Evolutionary conservation across 1,284 basidiomycete species (phyloP), one percentile per base, ranked within the genome.

Genomic region (Spongispora temasekensis): DNA sequence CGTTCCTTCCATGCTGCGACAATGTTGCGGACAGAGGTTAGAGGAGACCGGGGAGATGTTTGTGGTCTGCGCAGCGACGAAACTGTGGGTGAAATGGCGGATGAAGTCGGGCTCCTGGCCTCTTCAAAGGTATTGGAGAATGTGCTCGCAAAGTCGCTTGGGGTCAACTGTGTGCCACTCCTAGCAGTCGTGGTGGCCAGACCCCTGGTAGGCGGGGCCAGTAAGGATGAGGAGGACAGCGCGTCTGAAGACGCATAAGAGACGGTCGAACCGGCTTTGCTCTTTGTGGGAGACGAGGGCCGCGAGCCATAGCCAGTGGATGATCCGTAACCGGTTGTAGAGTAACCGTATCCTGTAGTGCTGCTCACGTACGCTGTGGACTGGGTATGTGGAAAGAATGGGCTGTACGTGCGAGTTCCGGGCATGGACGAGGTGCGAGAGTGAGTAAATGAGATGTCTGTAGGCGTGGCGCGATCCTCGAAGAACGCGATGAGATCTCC

Each of bases 1-100:
- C 83, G 83, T 64, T 87, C 87, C 71, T 89, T 91, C 91, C 91
- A 94, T 4, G 88, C 81, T 0, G 87, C 84, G 13, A 95, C 88
- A 61, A 94, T 88, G 64, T 90, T 93, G 28, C 89, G 82, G 34
- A 94, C 89, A 13, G 87, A 87, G 1, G 84, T 79, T 17, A 91
- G 77, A 2, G 90, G 89, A 5, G 87, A 89, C 7, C 86, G 82
- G 6, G 88, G 86, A 2, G 86, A 85, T 0, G 79, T 74, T 40
- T 76, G 64, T 4, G 86, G 84, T 50, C 85, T 80, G 34, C 85
- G 83, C 17, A 87, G 75, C 21, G 71, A 30, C 0, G 71, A 76
- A 48, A 74, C 68, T 0, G 62, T 64, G 1, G 70, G 68, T 0
- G 70, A 65, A 28, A 75, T 61, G 15, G 56, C 65, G 12, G 69